Conservation (phyloP, 2,329 filamentous ascomycete species). For the Botrytis aclada region DNA sequence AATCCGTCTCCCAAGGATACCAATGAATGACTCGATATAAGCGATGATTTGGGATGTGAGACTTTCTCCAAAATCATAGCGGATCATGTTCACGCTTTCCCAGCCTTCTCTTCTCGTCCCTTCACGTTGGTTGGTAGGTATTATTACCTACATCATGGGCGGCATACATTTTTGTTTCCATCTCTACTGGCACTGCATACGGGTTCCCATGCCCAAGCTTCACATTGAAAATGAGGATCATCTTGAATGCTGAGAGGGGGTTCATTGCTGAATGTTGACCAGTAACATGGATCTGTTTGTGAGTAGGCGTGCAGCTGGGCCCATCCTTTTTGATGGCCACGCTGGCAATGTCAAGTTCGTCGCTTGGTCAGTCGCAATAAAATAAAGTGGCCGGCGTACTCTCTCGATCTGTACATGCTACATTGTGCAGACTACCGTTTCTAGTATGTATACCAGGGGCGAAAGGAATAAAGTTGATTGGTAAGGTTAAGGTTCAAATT, state of each 20-base stretch:
- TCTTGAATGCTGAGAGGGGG: background rate
- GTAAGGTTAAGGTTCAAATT: background rate
- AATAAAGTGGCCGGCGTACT: background rate
- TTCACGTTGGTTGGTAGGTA: background rate
- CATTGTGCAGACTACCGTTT: background rate
- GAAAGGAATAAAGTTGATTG: background rate
- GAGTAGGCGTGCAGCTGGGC: background rate
- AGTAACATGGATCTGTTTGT: background rate
- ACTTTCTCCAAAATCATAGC: background rate
- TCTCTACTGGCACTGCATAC: background rate
- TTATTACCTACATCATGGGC: background rate
- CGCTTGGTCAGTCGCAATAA: background rate
- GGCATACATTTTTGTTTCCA: background rate
- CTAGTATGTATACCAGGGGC: background rate
- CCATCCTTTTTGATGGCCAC: slow-evolving; percentile 6
- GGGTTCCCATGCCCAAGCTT: background rate
- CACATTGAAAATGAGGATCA: background rate
- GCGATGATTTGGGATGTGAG: background rate
- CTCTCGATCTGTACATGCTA: background rate
- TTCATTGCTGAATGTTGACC: background rate
- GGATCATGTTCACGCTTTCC: background rate
- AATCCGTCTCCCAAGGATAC: background rate
- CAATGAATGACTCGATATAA: background rate
- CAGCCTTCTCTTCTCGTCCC: background rate
- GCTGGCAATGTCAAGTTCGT: background rate